Percentiles rank a stretch among this genome's conserved stretches.
phyloP scores from a whole-genome alignment of 2,329 filamentous ascomycete genomes.

The Fusarium phyllophilum region DNA sequence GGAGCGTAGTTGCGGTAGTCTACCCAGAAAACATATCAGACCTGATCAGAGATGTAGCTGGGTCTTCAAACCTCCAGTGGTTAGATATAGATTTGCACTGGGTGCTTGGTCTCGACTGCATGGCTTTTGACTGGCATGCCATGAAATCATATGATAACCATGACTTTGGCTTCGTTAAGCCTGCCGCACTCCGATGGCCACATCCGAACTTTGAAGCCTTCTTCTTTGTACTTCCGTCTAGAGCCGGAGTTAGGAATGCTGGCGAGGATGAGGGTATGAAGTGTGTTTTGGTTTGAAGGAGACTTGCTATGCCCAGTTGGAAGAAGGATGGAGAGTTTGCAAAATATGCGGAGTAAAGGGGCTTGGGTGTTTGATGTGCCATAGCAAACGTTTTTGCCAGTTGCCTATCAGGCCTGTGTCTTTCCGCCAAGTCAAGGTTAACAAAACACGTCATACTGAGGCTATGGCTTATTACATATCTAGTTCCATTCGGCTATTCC shows the following conservation, averaged over 20 bases:
- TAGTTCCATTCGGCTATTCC: background rate
- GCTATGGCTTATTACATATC: background rate
- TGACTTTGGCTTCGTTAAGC: conserved; percentile 18
- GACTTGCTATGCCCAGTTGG: background rate
- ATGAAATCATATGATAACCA: conserved; percentile 17
- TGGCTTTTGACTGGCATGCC: conserved; percentile 18
- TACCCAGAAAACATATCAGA: background rate
- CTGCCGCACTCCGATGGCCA: conserved; percentile 7
- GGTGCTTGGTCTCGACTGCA: background rate
- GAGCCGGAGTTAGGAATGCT: background rate
- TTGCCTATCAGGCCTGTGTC: no score
- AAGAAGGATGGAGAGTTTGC: conserved; percentile 13
- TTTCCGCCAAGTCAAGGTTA: background rate
- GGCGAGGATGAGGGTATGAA: conserved; percentile 9
- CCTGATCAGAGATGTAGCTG: conserved; percentile 7
- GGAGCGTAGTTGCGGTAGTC: no score
- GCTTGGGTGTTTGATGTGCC: background rate
- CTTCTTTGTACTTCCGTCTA: conserved; percentile 6
- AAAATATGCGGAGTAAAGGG: conserved; percentile 5
- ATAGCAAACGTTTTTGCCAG: background rate
- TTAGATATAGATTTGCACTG: conserved; percentile 3
- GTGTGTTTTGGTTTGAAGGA: conserved; percentile 22
- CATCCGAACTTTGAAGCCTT: conserved; percentile 14
- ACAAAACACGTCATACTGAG: background rate
- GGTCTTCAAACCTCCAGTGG: background rate